Percentiles rank a stretch among this genome's conserved stretches.
These are phyloP conservation scores for Cystobasidium onofrii DNA, from an alignment of 768 basidiomycete species.

Conservation along the genomic window DNA sequence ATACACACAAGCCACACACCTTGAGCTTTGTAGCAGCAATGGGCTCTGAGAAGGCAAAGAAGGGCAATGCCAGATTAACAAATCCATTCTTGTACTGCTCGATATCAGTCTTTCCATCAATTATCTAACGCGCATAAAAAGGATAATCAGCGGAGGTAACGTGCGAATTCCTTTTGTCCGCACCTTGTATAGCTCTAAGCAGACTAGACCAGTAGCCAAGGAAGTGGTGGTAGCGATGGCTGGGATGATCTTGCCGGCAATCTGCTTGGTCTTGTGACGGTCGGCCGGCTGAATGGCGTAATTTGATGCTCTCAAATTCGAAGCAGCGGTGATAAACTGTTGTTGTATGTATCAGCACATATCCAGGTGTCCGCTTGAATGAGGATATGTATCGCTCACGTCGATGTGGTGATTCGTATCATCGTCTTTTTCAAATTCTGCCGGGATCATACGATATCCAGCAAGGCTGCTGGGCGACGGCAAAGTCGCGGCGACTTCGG, in stretches of 20 bases:
- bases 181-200: slow-evolving; percentile 94
- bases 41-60: slow-evolving; percentile 98
- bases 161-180: not conserved
- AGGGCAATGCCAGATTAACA: slow-evolving; percentile 90
- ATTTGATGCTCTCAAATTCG: slow-evolving; percentile 85
- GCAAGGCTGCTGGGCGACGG: slow-evolving; percentile 84
- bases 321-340: slow-evolving; percentile 88
- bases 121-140: slow-evolving; percentile 55
- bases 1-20: too few species aligned
- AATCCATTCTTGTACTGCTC: slow-evolving; percentile 98
- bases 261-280: slow-evolving; percentile 79
- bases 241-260: slow-evolving; percentile 98
- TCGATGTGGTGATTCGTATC: slow-evolving; percentile 97
- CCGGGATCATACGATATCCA: slow-evolving; percentile 89
- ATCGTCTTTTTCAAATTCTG: slow-evolving; percentile 98
- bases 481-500: slow-evolving; percentile 59
- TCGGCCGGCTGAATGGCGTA: slow-evolving; percentile 81
- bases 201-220: slow-evolving; percentile 87
- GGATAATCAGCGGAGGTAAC: not conserved
- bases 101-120: slow-evolving; percentile 85
- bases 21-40: slow-evolving; percentile 80
- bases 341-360: too few species aligned
- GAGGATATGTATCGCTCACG: too few species aligned
- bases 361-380: not conserved
- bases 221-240: slow-evolving; percentile 98